Conservation (phyloP, 139 green algal species). For the Trebouxia sp. region DNA sequence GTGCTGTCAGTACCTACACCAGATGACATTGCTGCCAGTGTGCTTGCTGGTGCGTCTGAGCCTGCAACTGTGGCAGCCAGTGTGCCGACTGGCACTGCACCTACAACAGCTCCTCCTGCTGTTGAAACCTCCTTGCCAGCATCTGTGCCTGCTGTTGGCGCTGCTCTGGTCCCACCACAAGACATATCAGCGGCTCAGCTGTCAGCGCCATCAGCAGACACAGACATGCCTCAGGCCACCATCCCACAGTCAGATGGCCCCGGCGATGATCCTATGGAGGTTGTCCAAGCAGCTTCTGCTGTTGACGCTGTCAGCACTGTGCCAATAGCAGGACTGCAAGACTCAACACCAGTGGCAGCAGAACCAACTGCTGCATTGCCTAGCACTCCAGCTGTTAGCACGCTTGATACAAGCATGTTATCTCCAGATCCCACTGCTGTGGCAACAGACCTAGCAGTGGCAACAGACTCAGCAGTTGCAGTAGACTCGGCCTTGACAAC, state of each 20-base stretch:
- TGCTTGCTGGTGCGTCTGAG: background rate
- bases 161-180: background rate
- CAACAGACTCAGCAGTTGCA: background rate
- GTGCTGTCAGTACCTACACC: background rate
- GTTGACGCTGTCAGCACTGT: background rate
- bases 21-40: constrained; percentile 6
- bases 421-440: background rate
- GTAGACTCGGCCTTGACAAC: background rate
- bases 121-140: background rate
- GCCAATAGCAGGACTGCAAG: no score
- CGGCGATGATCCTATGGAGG: constrained; percentile 22
- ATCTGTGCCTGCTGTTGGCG: background rate
- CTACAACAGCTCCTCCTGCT: background rate
- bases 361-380: no score
- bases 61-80: background rate
- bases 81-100: background rate
- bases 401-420: no score
- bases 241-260: constrained; percentile 11
- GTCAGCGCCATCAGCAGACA: background rate
- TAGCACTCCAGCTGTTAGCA: no score
- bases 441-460: background rate
- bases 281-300: background rate
- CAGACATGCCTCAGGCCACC: background rate
- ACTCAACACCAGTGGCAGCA: no score
- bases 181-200: background rate